Evolutionary conservation across 1,284 basidiomycete genomes (phyloP).

Genomic region (Ustilago crameri): DNA sequence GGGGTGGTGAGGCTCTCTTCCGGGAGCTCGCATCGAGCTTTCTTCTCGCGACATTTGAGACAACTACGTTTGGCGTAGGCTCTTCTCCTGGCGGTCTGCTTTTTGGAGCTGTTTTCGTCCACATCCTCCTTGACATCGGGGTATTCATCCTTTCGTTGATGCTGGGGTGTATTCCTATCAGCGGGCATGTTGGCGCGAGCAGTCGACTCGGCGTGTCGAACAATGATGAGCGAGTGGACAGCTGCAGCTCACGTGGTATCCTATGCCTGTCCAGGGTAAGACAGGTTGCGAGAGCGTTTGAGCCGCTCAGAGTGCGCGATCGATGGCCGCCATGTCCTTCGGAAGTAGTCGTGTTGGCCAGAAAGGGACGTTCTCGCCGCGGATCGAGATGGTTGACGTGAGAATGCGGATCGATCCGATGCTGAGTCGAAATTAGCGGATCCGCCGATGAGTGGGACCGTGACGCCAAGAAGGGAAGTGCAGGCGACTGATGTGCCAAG

Average conservation of each 20-base stretch:
- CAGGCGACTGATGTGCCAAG: background rate
- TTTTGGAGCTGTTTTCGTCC: conserved; percentile 8
- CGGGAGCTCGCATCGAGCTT: conserved; percentile 52
- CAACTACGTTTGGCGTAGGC: conserved; percentile 57
- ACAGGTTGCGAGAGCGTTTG: background rate
- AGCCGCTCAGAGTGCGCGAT: background rate
- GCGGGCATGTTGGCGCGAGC: conserved; percentile 19
- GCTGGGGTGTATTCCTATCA: conserved; percentile 11
- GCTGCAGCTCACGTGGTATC: background rate
- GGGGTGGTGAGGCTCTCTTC: conserved; percentile 40
- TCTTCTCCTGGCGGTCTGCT: conserved; percentile 37
- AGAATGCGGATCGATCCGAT: background rate
- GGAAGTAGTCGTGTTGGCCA: background rate
- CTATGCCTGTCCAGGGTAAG: background rate
- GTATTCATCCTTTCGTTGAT: conserved; percentile 14
- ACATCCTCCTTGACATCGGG: conserved; percentile 4
- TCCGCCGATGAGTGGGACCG: background rate
- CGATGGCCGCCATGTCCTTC: background rate
- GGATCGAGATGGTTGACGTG: background rate
- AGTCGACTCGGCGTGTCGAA: background rate
- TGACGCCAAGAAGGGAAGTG: background rate
- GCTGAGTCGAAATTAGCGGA: background rate
- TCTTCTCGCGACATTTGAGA: conserved; percentile 54
- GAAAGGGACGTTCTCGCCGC: background rate
- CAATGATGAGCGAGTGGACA: no score